These are phyloP conservation scores for Podospora sp. DNA, from an alignment of 495 filamentous ascomycete species.

Conservation along the genomic window DNA sequence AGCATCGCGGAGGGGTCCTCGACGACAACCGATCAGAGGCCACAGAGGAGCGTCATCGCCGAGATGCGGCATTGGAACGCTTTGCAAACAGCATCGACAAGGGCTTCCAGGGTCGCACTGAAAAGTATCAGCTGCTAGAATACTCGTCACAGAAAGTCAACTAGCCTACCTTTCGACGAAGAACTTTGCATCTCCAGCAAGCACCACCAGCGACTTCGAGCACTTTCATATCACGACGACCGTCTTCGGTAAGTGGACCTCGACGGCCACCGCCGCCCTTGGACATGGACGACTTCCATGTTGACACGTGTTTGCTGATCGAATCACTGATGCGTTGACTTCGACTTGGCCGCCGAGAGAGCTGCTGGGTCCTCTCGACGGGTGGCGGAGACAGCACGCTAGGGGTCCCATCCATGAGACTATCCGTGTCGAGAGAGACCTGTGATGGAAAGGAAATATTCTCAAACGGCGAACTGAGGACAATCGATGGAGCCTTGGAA, in stretches of 20 bases:
- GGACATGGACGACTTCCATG: slow-evolving; percentile 32
- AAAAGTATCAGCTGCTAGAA: not conserved
- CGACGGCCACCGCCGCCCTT: slow-evolving; percentile 32
- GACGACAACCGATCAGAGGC: slow-evolving; percentile 39
- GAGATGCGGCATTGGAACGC: slow-evolving; percentile 32
- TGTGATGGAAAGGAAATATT: slow-evolving; percentile 7
- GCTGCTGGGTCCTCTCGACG: slow-evolving; percentile 7
- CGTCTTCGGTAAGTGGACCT: slow-evolving; percentile 32
- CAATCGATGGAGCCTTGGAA: slow-evolving; percentile 8
- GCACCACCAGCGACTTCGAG: slow-evolving; percentile 34
- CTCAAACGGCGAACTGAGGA: slow-evolving; percentile 13
- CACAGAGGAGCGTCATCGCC: slow-evolving; percentile 38
- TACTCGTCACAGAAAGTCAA: not conserved
- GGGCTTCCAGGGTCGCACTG: slow-evolving; percentile 37
- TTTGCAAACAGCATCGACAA: slow-evolving; percentile 37
- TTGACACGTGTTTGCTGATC: slow-evolving; percentile 37
- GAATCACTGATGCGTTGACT: slow-evolving; percentile 34
- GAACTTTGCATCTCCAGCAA: slow-evolving; percentile 43
- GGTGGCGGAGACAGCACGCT: not conserved
- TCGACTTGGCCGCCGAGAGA: slow-evolving; percentile 30
- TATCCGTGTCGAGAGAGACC: not conserved
- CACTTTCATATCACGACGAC: slow-evolving; percentile 32
- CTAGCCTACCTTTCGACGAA: slow-evolving; percentile 34
- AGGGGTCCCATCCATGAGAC: not conserved
- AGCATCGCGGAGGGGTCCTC: slow-evolving; percentile 34